Base-by-base conservation (phyloP, 2,329 filamentous ascomycete species). In the Aureobasidium sp. region DNA sequence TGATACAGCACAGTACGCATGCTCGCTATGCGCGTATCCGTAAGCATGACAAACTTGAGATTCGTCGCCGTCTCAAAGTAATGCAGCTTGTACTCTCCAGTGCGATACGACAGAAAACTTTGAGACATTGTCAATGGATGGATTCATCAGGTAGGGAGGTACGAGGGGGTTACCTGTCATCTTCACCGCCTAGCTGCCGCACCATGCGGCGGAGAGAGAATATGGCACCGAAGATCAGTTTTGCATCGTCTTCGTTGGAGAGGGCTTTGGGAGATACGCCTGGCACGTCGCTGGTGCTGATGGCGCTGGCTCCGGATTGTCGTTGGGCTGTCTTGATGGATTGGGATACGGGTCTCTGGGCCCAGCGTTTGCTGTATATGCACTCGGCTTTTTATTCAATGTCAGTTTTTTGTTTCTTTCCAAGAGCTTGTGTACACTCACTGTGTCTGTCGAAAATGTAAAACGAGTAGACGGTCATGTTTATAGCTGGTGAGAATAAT, bases 401-500 rank as follows among this genome's bases (percentile, higher is more conserved):
- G 27, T 60, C 27, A 59, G 45, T 10, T 25, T 2, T 11, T 6
- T n/a, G 19, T 10, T 23, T 23, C 3, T n/a, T 1, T 13, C 8
- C 13, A 11, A 35, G 11, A 10, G n/a, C 38, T 6, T 51, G 29
- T 35, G 7, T 19, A n/a, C 1, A 43, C 57, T 35, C 81, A 96
- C 94, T 96, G 77, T 99, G 94, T 66, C 94, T 88, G 78, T 99
- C 94, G 74, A 99, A 99, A 72, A 99, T 96, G 81, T 96, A 96
- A 77, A 99, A 96, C 62, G 91, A 92, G 78, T 95, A 97, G 74
- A 97, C 89, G 63, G 88, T 86, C 94, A 99, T 97, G 13, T 8
- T 35, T 35, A 29, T 29, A 25, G 13, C 8, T 47, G 45, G 17
- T 47, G 45, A 23, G 19, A 25, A 25, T 7, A 13, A 19, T 47